Conservation (phyloP, 225 moss, liverwort and hornwort species). For the Neckera pumila region DNA sequence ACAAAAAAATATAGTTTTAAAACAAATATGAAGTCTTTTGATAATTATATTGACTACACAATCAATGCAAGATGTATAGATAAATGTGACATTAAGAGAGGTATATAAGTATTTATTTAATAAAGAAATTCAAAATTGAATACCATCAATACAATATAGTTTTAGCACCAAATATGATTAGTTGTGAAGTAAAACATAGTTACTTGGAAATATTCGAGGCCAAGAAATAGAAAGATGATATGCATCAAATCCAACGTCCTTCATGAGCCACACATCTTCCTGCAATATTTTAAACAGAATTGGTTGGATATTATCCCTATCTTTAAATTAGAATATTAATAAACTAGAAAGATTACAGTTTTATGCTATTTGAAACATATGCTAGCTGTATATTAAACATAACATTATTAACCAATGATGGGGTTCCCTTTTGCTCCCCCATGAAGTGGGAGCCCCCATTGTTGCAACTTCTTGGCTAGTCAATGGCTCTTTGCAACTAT, state of each 20-base stretch:
- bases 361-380: background rate
- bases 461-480: background rate
- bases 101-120: too few relatives aligned
- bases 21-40: background rate
- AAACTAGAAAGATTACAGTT: background rate
- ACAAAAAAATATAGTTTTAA: background rate
- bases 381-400: background rate
- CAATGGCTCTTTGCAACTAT: background rate
- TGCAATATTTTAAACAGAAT: background rate
- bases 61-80: background rate
- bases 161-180: background rate
- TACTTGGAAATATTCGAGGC: slow-evolving; percentile 31
- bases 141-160: too few relatives aligned
- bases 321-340: too few relatives aligned
- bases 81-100: fast-evolving
- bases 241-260: slow-evolving; percentile 33
- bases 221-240: slow-evolving; percentile 35
- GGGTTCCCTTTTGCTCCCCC: background rate
- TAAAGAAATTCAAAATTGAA: background rate
- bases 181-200: fast-evolving
- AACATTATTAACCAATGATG: too few relatives aligned
- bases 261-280: slow-evolving; percentile 42
- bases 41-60: background rate
- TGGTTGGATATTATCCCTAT: fast-evolving
- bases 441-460: fast-evolving